Base-by-base conservation (phyloP, 495 filamentous ascomycete species). In the Hypoxylon trugodes region DNA sequence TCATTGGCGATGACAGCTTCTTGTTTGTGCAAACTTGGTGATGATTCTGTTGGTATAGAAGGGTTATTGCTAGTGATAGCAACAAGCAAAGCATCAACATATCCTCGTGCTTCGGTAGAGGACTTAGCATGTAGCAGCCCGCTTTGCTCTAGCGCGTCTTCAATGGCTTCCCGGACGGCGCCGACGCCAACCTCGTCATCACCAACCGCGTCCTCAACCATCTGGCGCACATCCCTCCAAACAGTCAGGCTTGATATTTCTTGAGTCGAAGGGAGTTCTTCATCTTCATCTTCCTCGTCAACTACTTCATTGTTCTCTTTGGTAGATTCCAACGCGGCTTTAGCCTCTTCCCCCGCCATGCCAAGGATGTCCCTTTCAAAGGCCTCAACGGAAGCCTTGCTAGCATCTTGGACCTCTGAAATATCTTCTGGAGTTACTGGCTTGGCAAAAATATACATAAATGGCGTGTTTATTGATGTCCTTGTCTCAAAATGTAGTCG, bases 361-460 rank as follows among this genome's bases (percentile, higher is more conserved):
- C 84, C 86, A 43, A 86, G 73, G 5, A 96, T 78, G 0, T 81
- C 75, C 19, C 78, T 77, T 73, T 94, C 88, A 56, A 91, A 91
- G 21, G 84, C 85, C 33, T 89, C 83, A 10, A 93, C 81, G 41
- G 82, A 78, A 8, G 75, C 82, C 37, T 81, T 79, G 37, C 84
- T 87, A 26, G 79, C 80, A 4, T 74, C 80, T 75, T 98, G 96
- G 36, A 97, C 91, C 7, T 79, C 73, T 10, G 89, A 76, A 32
- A 96, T 90, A 42, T 90, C 79, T 6, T 85, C 81, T 10, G 89
- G 82, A 0, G 85, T 84, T 13, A 97, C 87, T 6, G 95, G 94
- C 74, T 96, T 89, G 21, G 87, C 92, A 66, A 96, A 93, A 21
- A 97, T 84, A 67, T 92, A 90, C 91, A 97, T 97, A 66, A 86